phyloP scores from a whole-genome alignment of 1,284 basidiomycete genomes.

The Hymenochaete sp. region DNA sequence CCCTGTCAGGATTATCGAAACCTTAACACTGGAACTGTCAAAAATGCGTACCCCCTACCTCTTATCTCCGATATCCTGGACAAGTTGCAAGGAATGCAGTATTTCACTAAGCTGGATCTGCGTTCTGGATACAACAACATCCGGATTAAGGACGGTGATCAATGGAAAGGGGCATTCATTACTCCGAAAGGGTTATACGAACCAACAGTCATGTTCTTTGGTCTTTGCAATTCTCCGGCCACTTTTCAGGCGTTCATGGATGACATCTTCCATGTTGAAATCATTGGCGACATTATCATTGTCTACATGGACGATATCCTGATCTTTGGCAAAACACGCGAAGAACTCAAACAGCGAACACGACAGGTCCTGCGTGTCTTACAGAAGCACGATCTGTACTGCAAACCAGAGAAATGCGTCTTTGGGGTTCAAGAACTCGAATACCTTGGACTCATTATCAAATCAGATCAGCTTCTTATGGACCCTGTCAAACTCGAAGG shows the following conservation, averaged over 20 bases:
- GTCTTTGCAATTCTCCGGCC: conserved; percentile 33
- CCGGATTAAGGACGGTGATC: conserved; percentile 16
- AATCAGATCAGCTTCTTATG: conserved; percentile 18
- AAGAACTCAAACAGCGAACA: conserved; percentile 20
- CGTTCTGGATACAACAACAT: conserved; percentile 23
- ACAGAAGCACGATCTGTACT: conserved; percentile 17
- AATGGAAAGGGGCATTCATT: conserved; percentile 22
- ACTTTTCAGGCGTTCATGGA: conserved; percentile 25
- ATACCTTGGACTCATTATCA: conserved; percentile 15
- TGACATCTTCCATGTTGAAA: conserved; percentile 15
- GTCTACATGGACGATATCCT: conserved; percentile 20
- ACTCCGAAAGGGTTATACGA: conserved; percentile 28
- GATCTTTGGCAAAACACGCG: conserved; percentile 3
- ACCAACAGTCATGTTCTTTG: conserved; percentile 29
- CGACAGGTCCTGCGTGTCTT: conserved; percentile 24
- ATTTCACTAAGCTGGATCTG: conserved; percentile 30
- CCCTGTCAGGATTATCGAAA: conserved; percentile 37
- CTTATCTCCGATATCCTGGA: conserved; percentile 17
- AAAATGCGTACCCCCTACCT: conserved; percentile 31
- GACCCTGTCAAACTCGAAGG: conserved; percentile 20
- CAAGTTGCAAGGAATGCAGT: conserved; percentile 1
- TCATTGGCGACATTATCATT: conserved; percentile 2
- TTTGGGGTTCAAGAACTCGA: conserved; percentile 21
- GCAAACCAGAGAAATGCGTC: conserved; percentile 26
- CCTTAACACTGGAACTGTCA: conserved; percentile 33